phyloP scores from a whole-genome alignment of 176 grass and related monocot species.

The Oryza glumipatula region DNA sequence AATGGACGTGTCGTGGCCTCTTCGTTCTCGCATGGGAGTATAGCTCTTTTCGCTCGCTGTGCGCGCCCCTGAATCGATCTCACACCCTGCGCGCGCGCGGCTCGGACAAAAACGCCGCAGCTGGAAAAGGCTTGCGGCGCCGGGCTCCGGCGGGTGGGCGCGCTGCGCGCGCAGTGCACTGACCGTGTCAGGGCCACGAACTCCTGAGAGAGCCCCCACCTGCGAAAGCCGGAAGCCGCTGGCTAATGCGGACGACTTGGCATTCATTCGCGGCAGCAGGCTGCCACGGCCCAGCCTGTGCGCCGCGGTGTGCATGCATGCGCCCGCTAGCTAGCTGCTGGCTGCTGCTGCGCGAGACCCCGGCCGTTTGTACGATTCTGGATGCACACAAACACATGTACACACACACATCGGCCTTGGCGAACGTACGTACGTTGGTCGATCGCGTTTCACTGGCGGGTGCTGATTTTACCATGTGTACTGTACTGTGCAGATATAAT shows the following conservation, averaged over 20 bases:
- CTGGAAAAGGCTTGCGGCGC: conserved; percentile 19
- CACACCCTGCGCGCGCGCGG: neutral
- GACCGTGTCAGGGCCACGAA: conserved; percentile 53
- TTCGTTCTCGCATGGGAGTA: neutral
- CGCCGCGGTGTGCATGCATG: conserved; percentile 15
- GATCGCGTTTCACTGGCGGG: neutral
- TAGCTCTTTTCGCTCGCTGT: neutral
- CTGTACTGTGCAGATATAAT: too few relatives aligned
- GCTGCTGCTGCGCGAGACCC: neutral
- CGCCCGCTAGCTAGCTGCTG: neutral
- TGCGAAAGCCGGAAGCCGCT: conserved; percentile 6
- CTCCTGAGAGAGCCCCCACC: conserved; percentile 32
- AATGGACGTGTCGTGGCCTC: conserved; percentile 14
- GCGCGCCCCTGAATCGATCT: neutral
- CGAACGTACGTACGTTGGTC: neutral
- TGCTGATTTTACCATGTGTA: neutral
- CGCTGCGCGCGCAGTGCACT: conserved; percentile 12
- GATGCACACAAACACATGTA: too few relatives aligned
- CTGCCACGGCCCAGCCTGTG: conserved; percentile 22
- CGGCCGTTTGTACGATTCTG: neutral
- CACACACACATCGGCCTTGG: neutral
- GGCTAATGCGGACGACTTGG: conserved; percentile 41
- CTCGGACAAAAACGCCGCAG: conserved; percentile 20
- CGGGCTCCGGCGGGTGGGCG: conserved; percentile 2
- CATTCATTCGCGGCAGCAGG: conserved; percentile 31